Evolutionary conservation across 1,284 basidiomycete genomes (phyloP).

Genomic region (Microbotryum silenes-acaulis): DNA sequence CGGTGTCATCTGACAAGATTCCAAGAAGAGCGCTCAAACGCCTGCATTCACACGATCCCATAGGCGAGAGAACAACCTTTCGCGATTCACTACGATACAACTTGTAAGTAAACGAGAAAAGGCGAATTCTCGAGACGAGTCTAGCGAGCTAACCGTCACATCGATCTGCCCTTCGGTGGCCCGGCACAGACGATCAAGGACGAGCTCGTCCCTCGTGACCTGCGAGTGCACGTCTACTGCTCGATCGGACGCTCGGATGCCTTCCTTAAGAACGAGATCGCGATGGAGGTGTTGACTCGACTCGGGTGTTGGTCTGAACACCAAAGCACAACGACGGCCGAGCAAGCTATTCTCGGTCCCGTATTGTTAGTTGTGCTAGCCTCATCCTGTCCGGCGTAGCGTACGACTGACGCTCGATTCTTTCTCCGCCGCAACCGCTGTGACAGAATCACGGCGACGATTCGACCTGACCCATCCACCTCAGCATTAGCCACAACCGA

Average conservation of each 20-base stretch:
- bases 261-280: not conserved
- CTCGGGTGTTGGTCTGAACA: slow-evolving; percentile 1
- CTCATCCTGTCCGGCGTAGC: not conserved
- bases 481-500: too few species aligned
- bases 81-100: not conserved
- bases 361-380: slow-evolving; percentile 1
- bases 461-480: too few species aligned
- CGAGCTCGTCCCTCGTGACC: not conserved
- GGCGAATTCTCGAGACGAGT: not conserved
- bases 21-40: not conserved
- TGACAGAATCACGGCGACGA: too few species aligned
- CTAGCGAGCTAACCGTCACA: not conserved
- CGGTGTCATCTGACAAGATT: not conserved
- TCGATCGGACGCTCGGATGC: not conserved
- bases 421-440: too few species aligned
- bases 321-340: not conserved
- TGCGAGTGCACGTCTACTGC: not conserved
- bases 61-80: slow-evolving; percentile 7
- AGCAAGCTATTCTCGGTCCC: slow-evolving; percentile 5
- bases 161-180: not conserved
- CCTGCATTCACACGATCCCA: not conserved
- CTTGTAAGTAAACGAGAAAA: not conserved
- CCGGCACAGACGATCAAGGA: not conserved
- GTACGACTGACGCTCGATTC: not conserved
- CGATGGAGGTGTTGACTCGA: slow-evolving; percentile 2